Evolutionary conservation across 2,329 filamentous ascomycete species (phyloP), one percentile per base, ranked within the genome.

Genomic region (Colletotrichum tofieldiae): DNA sequence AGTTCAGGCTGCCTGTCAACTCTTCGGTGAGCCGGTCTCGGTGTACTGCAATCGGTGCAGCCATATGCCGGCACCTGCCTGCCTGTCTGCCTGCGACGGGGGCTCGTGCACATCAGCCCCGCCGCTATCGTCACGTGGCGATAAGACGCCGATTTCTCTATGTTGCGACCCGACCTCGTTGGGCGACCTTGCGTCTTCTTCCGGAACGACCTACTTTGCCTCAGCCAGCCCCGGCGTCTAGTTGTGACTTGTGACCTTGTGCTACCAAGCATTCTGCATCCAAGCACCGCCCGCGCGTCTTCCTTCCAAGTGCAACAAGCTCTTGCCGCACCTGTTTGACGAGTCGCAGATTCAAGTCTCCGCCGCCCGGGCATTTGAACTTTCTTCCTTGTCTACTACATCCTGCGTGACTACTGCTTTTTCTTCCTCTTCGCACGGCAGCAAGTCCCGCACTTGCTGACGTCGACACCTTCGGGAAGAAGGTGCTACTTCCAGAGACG

Each of bases 81-180:
- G 6, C 9, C 23, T 26, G 23, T 26, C 52, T 37, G 32, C 32
- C 20, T 8, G 9, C 11, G 16, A 5, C 8, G 16, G 1, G 43
- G 49, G 55, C 39, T 16, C 47, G 41, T 41, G 35, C 20, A 18
- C 26, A 14, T 7, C 14, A 37, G 37, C 47, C 47, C 70, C 51
- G 54, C 47, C 39, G 55, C 59, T 70, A 45, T 51, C 65, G n/a
- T 62, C 70, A 72, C 70, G 70, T 72, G 70, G 23, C 26, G 58
- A 63, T 58, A 72, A n/a, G 39, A n/a, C 11, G 11, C 49, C 49
- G n/a, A 39, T 5, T 32, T 20, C 37, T 71, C 35, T 12, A 45
- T 23, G 58, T 70, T 72, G 70, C 59, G 47, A 72, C 70, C 70
- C 54, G 70, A 70, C 51, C 65, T 41, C 43, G 52, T 72, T 59